Percentiles rank a stretch among this genome's conserved stretches.
phyloP scores from a whole-genome alignment of 1,139 yeast genomes.

The Saccharomyces uvarum region DNA sequence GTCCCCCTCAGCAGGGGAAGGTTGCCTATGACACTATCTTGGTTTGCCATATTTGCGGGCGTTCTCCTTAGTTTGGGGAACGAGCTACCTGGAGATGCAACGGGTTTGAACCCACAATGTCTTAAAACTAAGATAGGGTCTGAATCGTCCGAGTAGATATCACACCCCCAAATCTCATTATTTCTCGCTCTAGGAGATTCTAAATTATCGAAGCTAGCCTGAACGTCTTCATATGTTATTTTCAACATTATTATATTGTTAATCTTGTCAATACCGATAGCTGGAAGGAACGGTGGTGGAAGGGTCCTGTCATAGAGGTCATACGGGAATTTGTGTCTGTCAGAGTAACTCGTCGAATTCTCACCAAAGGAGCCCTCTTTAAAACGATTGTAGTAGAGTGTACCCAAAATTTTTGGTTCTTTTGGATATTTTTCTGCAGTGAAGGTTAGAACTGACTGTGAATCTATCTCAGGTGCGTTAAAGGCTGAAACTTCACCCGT shows the following conservation, averaged over 20 bases:
- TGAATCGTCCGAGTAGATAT: conserved; percentile 86
- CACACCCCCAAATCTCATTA: conserved; percentile 85
- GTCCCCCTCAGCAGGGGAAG: conserved; percentile 22
- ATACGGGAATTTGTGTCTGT: conserved; percentile 13
- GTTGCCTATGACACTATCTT: conserved; percentile 28
- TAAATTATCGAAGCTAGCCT: conserved; percentile 26
- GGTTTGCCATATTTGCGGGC: conserved; percentile 32
- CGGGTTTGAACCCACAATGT: conserved; percentile 62
- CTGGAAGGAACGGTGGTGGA: conserved; percentile 28
- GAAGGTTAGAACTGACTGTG: conserved; percentile 12
- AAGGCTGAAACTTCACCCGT: background rate
- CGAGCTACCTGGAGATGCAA: conserved; percentile 26
- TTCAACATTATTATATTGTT: conserved; percentile 19
- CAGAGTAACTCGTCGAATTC: background rate
- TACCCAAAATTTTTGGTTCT: conserved; percentile 14
- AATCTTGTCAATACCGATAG: conserved; percentile 15
- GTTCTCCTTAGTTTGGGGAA: conserved; percentile 23
- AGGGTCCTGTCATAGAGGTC: conserved; percentile 9
- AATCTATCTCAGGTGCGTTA: conserved; percentile 9
- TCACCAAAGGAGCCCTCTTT: conserved; percentile 14
- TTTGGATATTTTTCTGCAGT: conserved; percentile 11
- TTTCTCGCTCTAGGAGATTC: conserved; percentile 28
- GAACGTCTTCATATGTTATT: conserved; percentile 20
- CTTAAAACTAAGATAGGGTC: conserved; percentile 67
- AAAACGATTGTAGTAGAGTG: conserved; percentile 21